A percentile compares a stretch with the other conserved stretches of the same genome.
Evolutionary conservation across 208 protist genomes (phyloP).

Genomic region (Leishmania major): DNA sequence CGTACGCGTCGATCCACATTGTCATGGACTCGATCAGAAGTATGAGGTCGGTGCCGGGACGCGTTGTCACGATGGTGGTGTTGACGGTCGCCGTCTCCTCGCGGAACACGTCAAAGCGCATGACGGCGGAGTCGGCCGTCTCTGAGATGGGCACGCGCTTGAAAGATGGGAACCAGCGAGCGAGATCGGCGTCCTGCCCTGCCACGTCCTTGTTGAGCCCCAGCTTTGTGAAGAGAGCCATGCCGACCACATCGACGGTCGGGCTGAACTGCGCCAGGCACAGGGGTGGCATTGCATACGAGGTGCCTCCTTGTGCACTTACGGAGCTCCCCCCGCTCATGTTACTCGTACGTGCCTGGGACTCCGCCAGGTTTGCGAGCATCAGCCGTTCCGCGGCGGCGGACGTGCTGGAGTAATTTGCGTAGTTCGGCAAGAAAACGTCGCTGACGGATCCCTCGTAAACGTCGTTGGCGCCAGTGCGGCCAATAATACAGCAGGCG

Average conservation of each 20-base stretch:
- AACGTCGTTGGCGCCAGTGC: slow-evolving; percentile 22
- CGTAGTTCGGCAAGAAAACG: slow-evolving; percentile 33
- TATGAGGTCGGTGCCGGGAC: slow-evolving; percentile 34
- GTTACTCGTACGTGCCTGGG: neutral
- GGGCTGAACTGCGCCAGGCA: slow-evolving; percentile 43
- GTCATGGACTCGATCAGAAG: slow-evolving; percentile 50
- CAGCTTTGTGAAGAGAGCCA: slow-evolving; percentile 70
- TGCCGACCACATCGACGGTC: slow-evolving; percentile 49
- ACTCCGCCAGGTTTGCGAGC: neutral
- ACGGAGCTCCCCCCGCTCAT: neutral
- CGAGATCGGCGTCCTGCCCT: slow-evolving; percentile 41
- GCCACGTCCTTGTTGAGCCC: slow-evolving; percentile 37
- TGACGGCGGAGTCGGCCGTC: slow-evolving; percentile 14
- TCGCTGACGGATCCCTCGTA: slow-evolving; percentile 40
- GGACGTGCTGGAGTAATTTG: slow-evolving; percentile 21
- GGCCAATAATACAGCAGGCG: slow-evolving; percentile 52
- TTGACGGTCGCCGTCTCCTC: slow-evolving; percentile 15
- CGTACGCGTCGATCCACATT: slow-evolving; percentile 60
- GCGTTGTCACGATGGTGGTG: slow-evolving; percentile 50
- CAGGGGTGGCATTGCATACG: slow-evolving; percentile 27
- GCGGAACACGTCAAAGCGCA: slow-evolving; percentile 43
- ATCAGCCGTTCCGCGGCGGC: neutral
- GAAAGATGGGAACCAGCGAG: slow-evolving; percentile 62
- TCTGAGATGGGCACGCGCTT: slow-evolving; percentile 5
- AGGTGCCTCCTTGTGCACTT: neutral